Base-by-base conservation (phyloP, 2,329 filamentous ascomycete genomes). In the Endoconidiophora polonica region DNA sequence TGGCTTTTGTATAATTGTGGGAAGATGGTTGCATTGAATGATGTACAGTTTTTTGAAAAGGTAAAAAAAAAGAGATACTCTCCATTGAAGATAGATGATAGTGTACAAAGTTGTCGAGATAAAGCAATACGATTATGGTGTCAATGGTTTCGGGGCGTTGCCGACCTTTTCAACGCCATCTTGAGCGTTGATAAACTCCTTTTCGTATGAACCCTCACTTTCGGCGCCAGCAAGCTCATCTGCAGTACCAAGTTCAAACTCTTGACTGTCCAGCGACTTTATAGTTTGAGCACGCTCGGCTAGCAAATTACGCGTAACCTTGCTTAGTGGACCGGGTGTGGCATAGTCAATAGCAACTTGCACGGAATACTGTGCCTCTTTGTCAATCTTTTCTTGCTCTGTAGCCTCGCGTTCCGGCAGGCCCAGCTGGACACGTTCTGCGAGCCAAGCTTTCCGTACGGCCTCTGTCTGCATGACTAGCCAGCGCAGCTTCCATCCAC, bases 401-500 rank as follows among this genome's bases (percentile, higher is more conserved):
- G 62, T 61, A 10, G 65, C 55, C 43, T 62, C 58, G 54, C 58
- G 63, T 14, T 65, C 64, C 46, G 63, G 58, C 52, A 94, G 60
- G 0, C 86, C 84, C 46, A 91, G 62, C 18, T 67, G 67, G 52
- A 69, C 66, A 54, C 86, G 71, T 68, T 94, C 72, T 46, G 66
- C 62, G 40, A 73, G 72, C 60, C 87, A 84, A 56, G 75, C 70
- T 56, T 74, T 72, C 62, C 79, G 77, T 46, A 93, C 74, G 18
- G 67, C 66, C 1, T 60, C 59, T 3, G 79, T 87, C 68, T 90
- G 85, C 81, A 95, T 86, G 54, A 98, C 70, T 55, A 84, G 76
- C 84, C 87, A 95, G 56, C 91, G 72, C 59, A 98, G 68, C 58
- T 81, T 77, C 91, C 91, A 98, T 5, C 91, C 91, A 56, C 82